Evolutionary conservation across 495 filamentous ascomycete species (phyloP).

Genomic region (Penicillium flavigenum): DNA sequence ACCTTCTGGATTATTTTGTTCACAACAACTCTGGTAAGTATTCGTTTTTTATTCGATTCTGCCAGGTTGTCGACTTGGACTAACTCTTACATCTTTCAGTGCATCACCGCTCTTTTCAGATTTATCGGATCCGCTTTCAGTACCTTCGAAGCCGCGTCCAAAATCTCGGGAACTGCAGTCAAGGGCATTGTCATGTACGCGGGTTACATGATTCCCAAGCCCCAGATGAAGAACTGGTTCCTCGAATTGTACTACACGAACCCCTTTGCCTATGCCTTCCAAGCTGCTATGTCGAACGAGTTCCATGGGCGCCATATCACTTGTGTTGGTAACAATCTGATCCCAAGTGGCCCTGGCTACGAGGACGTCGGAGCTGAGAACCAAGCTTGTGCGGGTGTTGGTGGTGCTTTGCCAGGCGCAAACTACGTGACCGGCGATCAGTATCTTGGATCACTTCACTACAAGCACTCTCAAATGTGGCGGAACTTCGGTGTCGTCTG

Average conservation of each 20-base stretch:
- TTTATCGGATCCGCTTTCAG: conserved; percentile 46
- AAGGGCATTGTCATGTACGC: conserved; percentile 54
- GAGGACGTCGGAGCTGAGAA: conserved; percentile 24
- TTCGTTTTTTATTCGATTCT: background rate
- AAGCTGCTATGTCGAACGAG: conserved; percentile 65
- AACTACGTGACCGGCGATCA: conserved; percentile 44
- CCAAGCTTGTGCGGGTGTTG: conserved; percentile 54
- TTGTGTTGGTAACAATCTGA: conserved; percentile 48
- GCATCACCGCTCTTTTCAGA: conserved; percentile 52
- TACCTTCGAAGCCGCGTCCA: conserved; percentile 52
- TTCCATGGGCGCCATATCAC: conserved; percentile 54
- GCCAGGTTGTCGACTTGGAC: background rate
- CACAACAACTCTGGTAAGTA: conserved; percentile 29
- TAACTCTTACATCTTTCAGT: conserved; percentile 16
- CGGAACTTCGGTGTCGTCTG: conserved; percentile 46
- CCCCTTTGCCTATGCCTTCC: conserved; percentile 70
- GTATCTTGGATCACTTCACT: conserved; percentile 50
- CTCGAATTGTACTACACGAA: conserved; percentile 69
- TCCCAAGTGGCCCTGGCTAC: conserved; percentile 36
- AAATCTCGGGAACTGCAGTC: conserved; percentile 47
- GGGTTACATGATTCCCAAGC: conserved; percentile 60
- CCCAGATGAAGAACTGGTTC: conserved; percentile 72
- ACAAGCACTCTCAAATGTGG: conserved; percentile 45
- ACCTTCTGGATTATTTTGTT: conserved; percentile 49
- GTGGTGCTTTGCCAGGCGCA: conserved; percentile 45